Conservation (phyloP, 148 eudicot species). For the Rhododendron williamsianum region DNA sequence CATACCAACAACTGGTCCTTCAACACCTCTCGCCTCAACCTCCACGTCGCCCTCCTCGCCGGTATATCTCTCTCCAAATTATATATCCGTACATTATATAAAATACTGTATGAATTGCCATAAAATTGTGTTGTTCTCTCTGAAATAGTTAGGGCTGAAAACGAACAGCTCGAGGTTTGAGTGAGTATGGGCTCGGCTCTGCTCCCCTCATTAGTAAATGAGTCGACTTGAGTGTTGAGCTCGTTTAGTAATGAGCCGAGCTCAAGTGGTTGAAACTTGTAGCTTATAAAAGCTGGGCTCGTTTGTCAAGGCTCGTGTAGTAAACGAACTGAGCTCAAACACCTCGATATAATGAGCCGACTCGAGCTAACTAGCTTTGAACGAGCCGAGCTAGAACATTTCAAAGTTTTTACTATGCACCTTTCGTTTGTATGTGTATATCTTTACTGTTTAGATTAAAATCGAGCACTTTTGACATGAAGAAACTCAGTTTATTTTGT, state of each 20-base stretch:
- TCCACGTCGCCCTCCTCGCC: constrained; percentile 80
- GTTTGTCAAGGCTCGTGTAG: background rate
- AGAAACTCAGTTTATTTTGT: background rate
- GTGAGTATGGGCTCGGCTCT: background rate
- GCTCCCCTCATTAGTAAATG: background rate
- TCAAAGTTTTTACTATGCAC: background rate
- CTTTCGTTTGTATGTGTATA: background rate
- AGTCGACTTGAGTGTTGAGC: background rate
- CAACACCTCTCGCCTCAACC: constrained; percentile 84
- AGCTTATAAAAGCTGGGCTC: too few relatives aligned
- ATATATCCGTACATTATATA: background rate
- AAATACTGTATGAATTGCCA: background rate
- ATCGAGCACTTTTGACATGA: background rate
- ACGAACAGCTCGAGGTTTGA: background rate
- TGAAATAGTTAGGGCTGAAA: background rate
- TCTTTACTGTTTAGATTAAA: background rate
- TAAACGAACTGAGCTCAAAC: background rate
- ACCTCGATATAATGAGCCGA: background rate
- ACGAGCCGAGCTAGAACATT: background rate
- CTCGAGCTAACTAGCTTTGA: background rate
- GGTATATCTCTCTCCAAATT: constrained; percentile 25
- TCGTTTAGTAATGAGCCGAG: background rate
- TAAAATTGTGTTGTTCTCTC: background rate
- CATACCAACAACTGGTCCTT: constrained; percentile 83
- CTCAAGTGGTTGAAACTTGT: background rate